A percentile compares a stretch with the other conserved stretches of the same genome.
Conservation (phyloP, 169 alveolate genomes). For the Cryptosporidium xiaoi region DNA sequence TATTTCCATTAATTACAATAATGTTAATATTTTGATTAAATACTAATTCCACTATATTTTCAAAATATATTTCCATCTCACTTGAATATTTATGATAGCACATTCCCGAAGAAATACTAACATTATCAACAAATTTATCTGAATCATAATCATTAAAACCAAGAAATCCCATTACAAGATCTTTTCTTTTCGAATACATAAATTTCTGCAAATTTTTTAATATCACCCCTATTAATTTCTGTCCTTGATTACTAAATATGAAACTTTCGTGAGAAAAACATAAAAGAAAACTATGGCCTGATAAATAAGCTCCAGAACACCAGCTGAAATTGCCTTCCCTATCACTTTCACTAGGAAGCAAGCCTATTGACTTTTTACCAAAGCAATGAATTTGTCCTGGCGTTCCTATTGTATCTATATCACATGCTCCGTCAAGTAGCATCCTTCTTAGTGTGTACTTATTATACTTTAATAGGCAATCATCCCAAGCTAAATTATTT, state of each 20-base stretch:
- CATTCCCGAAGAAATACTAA: background rate
- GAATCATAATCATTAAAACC: slow-evolving; percentile 36
- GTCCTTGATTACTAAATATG: slow-evolving; percentile 19
- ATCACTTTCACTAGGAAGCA: background rate
- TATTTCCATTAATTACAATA: slow-evolving; percentile 46
- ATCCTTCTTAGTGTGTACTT: background rate
- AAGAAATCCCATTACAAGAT: slow-evolving; percentile 10
- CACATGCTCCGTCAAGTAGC: background rate
- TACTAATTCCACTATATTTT: background rate
- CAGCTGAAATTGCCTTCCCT: slow-evolving; percentile 5
- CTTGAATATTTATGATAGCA: background rate
- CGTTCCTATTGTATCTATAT: slow-evolving; percentile 29
- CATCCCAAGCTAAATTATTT: background rate
- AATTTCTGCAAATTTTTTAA: slow-evolving; percentile 11
- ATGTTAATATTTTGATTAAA: background rate
- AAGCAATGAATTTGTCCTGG: slow-evolving; percentile 68
- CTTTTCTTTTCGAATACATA: background rate
- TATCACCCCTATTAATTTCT: background rate
- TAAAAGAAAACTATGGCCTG: slow-evolving; percentile 45
- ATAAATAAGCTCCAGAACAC: slow-evolving; percentile 47
- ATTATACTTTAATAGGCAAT: background rate
- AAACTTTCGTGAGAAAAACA: slow-evolving; percentile 62
- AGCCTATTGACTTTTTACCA: slow-evolving; percentile 44
- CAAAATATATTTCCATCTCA: background rate
- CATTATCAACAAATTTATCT: background rate